phyloP scores from a whole-genome alignment of 192 early-diverging fungal genomes.

The Podila epigama region DNA sequence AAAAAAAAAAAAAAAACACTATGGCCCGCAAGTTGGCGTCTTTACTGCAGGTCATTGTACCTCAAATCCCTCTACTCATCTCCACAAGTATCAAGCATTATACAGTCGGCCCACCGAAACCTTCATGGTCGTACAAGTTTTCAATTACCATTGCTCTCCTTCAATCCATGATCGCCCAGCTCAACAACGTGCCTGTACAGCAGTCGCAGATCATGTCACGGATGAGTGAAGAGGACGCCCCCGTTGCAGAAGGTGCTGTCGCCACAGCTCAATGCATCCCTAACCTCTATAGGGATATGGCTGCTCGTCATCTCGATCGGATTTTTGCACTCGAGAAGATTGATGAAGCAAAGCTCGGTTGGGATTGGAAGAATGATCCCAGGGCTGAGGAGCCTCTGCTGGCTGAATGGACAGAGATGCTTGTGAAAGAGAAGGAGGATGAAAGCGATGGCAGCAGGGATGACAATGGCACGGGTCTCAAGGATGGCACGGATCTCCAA shows the following conservation, averaged over 20 bases:
- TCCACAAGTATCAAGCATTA: constrained; percentile 34
- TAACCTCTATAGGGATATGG: constrained; percentile 41
- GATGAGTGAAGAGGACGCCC: constrained; percentile 26
- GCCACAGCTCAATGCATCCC: constrained; percentile 28
- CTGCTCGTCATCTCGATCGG: constrained; percentile 31
- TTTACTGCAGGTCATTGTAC: constrained; percentile 5
- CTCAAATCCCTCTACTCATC: constrained; percentile 28
- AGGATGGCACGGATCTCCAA: no score
- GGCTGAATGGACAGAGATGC: constrained; percentile 56
- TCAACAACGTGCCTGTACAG: constrained; percentile 33
- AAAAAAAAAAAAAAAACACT: no score
- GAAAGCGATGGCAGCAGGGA: no score
- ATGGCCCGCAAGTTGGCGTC: neutral
- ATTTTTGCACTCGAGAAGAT: constrained; percentile 28
- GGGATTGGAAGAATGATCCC: constrained; percentile 58
- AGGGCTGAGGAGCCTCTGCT: constrained; percentile 41
- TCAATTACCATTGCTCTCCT: constrained; percentile 45
- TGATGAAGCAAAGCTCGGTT: constrained; percentile 50
- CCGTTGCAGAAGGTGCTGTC: constrained; percentile 31
- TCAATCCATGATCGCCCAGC: constrained; percentile 24
- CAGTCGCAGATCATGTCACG: constrained; percentile 37
- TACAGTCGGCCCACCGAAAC: constrained; percentile 47
- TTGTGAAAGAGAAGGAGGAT: no score
- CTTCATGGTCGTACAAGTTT: constrained; percentile 53
- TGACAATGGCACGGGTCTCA: no score